These are phyloP conservation scores for Styphnolobium japonicum DNA, from an alignment of 306 rosid species.

Conservation along the genomic window DNA sequence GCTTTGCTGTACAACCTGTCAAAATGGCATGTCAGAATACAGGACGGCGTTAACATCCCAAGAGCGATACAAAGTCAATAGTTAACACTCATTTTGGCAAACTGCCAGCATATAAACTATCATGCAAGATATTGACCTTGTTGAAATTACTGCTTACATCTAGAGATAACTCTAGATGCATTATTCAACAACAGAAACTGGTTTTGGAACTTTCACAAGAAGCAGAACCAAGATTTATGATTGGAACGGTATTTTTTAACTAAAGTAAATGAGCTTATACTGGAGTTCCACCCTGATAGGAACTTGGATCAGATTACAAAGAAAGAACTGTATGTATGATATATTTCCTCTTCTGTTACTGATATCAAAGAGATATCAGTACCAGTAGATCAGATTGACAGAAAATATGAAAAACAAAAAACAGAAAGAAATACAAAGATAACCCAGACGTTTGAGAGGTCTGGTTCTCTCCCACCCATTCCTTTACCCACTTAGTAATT, in stretches of 20 bases:
- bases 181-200: background rate
- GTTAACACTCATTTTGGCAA: background rate
- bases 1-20: constrained; percentile 72
- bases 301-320: no score
- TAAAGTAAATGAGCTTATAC: background rate
- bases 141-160: background rate
- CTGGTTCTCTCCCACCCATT: no score
- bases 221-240: background rate
- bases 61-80: constrained; percentile 1
- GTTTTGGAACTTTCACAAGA: background rate
- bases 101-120: constrained; percentile 10
- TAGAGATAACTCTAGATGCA: background rate
- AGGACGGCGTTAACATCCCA: background rate
- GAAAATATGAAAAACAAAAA: no score
- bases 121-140: background rate
- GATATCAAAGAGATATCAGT: no score
- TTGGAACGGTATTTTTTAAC: background rate
- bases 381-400: no score
- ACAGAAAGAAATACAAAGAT: no score
- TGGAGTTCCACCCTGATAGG: background rate
- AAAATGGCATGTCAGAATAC: constrained; percentile 19
- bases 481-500: no score
- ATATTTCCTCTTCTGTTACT: no score
- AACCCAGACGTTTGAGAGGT: no score
- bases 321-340: no score